Evolutionary conservation across 352 stramenopile species (phyloP).

Genomic region (Pythium rishiriense): DNA sequence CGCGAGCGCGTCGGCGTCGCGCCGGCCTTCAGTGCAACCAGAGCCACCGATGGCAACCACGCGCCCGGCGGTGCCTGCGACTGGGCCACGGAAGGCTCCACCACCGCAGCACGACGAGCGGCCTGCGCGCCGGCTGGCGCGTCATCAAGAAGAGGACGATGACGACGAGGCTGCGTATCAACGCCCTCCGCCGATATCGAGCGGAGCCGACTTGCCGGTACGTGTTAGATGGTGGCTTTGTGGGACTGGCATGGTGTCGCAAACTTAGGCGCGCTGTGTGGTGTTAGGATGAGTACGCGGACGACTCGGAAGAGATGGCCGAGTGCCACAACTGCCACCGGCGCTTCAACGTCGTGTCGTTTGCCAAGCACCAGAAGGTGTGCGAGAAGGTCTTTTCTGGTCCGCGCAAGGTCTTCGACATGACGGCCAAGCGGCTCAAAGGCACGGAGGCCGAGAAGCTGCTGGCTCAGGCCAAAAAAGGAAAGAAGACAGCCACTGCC

Average conservation of each 20-base stretch:
- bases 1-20: constrained; percentile 5
- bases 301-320: constrained; percentile 54
- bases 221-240: neutral
- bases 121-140: constrained; percentile 21
- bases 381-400: constrained; percentile 87
- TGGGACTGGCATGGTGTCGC: neutral
- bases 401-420: constrained; percentile 88
- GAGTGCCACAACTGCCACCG: constrained; percentile 82
- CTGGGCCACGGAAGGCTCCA: constrained; percentile 7
- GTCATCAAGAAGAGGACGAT: constrained; percentile 34
- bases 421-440: constrained; percentile 69
- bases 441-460: constrained; percentile 77
- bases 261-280: neutral
- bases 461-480: constrained; percentile 42
- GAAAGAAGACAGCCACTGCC: constrained; percentile 17
- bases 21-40: constrained; percentile 2
- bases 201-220: constrained; percentile 32
- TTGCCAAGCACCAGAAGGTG: constrained; percentile 82
- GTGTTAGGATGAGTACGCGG: constrained; percentile 57
- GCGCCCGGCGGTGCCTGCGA: neutral
- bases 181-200: constrained; percentile 45
- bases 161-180: constrained; percentile 26
- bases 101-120: constrained; percentile 14
- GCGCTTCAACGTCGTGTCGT: constrained; percentile 74
- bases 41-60: neutral